Base-by-base conservation (phyloP, 768 basidiomycete species). In the Auricularia sp. region DNA sequence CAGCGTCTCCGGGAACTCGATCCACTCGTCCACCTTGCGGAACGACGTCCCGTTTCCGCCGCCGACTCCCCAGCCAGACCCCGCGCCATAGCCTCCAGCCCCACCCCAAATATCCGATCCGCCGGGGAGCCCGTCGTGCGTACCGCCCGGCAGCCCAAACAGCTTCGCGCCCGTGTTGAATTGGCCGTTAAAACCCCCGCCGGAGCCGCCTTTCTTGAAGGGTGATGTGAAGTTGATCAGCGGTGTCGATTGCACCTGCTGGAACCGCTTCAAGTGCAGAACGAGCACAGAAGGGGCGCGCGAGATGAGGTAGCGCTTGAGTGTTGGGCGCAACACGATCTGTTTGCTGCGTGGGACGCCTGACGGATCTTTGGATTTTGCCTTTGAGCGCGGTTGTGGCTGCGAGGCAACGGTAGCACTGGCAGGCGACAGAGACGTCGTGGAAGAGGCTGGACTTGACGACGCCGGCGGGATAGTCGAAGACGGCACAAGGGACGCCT, bases 271-370 rank as follows among this genome's bases (percentile, higher is more conserved):
- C 62, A 97, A 82, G 70, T 98, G 95, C 66, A 98, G 83, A 62
- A 95, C 90, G 65, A 98, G 84, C 37, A 97, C 82, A 0, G 94
- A 92, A 0, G 95, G 95, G 1, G 90, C 87, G 0, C 80, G 81
- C 16, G 87, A 84, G 73, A 98, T 90, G 66, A 98, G 86, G 75
- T 97, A 98, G 13, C 95, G 90, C 75, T 98, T 98, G 78, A 92
- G 94, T 3, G 93, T 92, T 1, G 90, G 82, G 1, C 92, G 85
- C 76, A 90, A 81, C 59, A 96, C 80, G 62, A 86, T 86, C 39
- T 90, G 90, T 65, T 81, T 79, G 21, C 76, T 75, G 42, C 74
- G 77, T 16, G 47, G 47, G 11, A 51, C 1, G 7, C 47, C 21
- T 10, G 11, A 14, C 47, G 21, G 47, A 18, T 51, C 21, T 18